phyloP scores from a whole-genome alignment of 805 yeast genomes.

The Suhomyces tanzawaensis region DNA sequence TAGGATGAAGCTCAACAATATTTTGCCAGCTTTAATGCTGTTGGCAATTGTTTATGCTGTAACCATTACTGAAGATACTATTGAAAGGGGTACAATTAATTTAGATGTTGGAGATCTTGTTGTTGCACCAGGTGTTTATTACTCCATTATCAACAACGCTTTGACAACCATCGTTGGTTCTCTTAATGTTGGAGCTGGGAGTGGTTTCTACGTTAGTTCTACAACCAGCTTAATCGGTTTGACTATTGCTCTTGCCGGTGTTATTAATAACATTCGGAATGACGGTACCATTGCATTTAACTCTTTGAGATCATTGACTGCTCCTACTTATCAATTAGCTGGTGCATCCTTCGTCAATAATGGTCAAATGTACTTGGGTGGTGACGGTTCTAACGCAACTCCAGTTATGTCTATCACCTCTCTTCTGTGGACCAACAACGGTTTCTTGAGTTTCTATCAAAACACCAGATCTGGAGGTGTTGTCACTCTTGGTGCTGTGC shows the following conservation, averaged over 20 bases:
- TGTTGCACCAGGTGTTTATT: conserved; percentile 16
- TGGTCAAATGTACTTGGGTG: conserved; percentile 11
- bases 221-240: conserved; percentile 7
- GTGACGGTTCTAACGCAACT: conserved; percentile 9
- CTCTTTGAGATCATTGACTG: conserved; percentile 10
- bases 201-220: conserved; percentile 16
- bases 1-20: conserved; percentile 4
- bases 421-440: conserved; percentile 15
- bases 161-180: conserved; percentile 13
- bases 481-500: conserved; percentile 15
- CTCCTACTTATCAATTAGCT: conserved; percentile 9
- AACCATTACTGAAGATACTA: conserved; percentile 13
- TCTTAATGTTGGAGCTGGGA: conserved; percentile 11
- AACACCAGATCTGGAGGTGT: conserved; percentile 18
- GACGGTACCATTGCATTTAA: conserved; percentile 18
- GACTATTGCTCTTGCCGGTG: conserved; percentile 10
- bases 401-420: conserved; percentile 13
- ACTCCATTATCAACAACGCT: conserved; percentile 17
- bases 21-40: conserved; percentile 1
- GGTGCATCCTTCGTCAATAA: conserved; percentile 7
- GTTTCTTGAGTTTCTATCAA: conserved; percentile 22
- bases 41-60: conserved; percentile 4
- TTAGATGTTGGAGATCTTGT: conserved; percentile 18
- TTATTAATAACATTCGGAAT: conserved; percentile 16
- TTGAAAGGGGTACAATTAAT: conserved; percentile 16